Evolutionary conservation across 2,329 filamentous ascomycete genomes (phyloP), one percentile per base, ranked within the genome.

Genomic region (Penicillium palitans): DNA sequence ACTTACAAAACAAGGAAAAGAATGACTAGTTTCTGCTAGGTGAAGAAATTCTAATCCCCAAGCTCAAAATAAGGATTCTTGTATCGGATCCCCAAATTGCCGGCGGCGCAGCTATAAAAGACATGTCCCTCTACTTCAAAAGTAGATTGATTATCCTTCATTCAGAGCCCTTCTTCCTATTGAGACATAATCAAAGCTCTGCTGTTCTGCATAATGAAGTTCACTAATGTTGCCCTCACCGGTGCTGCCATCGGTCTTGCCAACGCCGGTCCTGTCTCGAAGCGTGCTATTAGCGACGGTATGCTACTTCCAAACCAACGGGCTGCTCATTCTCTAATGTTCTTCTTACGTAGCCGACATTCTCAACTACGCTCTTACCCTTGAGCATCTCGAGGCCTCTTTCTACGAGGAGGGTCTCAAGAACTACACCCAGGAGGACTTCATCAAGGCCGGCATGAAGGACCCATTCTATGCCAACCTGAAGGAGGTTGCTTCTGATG

Each of bases 391-490:
- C 31, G 87, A 90, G 74, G 76, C 83, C 60, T 79, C 78, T 55
- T 89, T 89, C 75, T 90, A 90, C 74, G 74, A 77, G 39, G 70
- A 87, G 49, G 86, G 82, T 39, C 77, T 89, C 5, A 70, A 76
- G 58, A 86, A 84, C 66, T 89, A 83, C 76, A 80, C 79, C 31
- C 71, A 80, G 59, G 62, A 69, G 2, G 78, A 85, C 63, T 87
- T 87, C 68, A 65, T 74, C 29, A 74, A 70, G 33, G 83, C 83
- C 46, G 84, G 83, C 15, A 81, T 79, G 67, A 71, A 80, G 51
- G 66, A 75, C 0, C 73, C 74, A 4, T 84, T 86, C 70, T 88
- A 87, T 75, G 74, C 76, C 52, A 84, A 87, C 75, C 66, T 89
- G 53, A 73, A 81, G 69, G 79, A 78, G 60, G 80, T 90, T 53